Evolutionary conservation across 805 yeast species (phyloP), one percentile per base, ranked within the genome.

Genomic region (Wickerhamiella vanderwaltii): DNA sequence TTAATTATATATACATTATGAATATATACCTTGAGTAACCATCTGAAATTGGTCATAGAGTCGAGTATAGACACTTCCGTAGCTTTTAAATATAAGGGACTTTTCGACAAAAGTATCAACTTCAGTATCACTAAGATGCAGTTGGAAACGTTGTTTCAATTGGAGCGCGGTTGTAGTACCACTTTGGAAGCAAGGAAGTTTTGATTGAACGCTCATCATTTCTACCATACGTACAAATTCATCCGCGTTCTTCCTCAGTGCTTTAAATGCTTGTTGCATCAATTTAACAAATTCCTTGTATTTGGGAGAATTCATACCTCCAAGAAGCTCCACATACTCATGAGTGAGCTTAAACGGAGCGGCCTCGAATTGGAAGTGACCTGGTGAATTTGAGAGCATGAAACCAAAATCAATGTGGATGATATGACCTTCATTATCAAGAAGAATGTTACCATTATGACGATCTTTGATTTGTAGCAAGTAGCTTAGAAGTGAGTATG

Each of bases 361-460:
- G 1, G 95, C 93, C 57, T 91, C 99, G 58, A 91, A 87, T 0
- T 96, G 95, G 43, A 91, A 86, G 37, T 94, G 80, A 9, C 48
- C 48, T 0, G 99, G 99, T 0, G 96, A 79, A 56, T 91, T 88
- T 0, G 95, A 84, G 2, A 88, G 66, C 57, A 88, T 62, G 59
- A 85, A 88, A 0, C 98, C 98, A 64, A 91, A 91, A 62, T 91
- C 98, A 51, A 91, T 91, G 59, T 63, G 69, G 35, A 88, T 77
- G 9, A 91, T 80, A 56, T 91, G 98, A 0, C 98, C 99, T 54
- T 83, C 80, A 46, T 79, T 84, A 57, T 91, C 98, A 56, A 91
- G 84, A 83, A 91, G 79, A 48, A 91, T 88, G 60, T 91, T 91
- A 60, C 99, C 99, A 63, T 91, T 91, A 62, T 91, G 99, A 56